These are phyloP conservation scores for Tuber microsphaerosporum DNA, from an alignment of 495 filamentous ascomycete genomes.

Conservation along the genomic window DNA sequence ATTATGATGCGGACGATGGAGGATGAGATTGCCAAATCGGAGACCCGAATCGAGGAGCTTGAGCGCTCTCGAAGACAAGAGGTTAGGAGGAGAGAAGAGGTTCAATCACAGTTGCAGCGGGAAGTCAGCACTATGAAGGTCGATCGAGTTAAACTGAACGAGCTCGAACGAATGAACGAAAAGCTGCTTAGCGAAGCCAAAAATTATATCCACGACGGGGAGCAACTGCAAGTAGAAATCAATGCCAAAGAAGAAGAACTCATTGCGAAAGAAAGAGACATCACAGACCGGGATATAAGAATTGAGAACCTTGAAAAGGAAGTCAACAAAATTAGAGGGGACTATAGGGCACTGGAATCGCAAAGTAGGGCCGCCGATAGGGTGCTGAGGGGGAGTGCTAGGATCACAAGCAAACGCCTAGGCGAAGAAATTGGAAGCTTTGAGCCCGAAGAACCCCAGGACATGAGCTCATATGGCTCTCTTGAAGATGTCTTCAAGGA, in stretches of 20 bases:
- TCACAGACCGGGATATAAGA: not conserved
- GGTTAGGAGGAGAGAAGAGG: not conserved
- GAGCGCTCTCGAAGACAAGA: not conserved
- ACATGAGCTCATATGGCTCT: not conserved
- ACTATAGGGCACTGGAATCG: not conserved
- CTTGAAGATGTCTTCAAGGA: constrained; percentile 4
- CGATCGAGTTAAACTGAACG: not conserved
- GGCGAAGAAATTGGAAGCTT: not conserved
- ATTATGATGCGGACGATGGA: constrained; percentile 1
- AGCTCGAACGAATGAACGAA: not conserved
- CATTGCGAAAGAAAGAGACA: not conserved
- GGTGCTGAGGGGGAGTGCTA: not conserved
- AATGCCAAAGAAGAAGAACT: not conserved
- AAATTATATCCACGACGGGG: not conserved
- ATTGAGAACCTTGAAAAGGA: not conserved
- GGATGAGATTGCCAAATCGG: not conserved
- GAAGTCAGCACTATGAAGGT: not conserved
- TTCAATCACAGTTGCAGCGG: not conserved
- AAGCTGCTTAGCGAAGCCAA: not conserved
- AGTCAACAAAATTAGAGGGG: not conserved
- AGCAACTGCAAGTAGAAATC: not conserved
- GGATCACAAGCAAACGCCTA: not conserved
- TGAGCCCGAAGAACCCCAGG: not conserved
- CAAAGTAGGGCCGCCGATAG: not conserved
- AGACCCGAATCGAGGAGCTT: not conserved